A percentile compares a stretch with the other conserved stretches of the same genome.
These are phyloP conservation scores for Gossypioides kirkii DNA, from an alignment of 345 rosid genomes.

Conservation along the genomic window DNA sequence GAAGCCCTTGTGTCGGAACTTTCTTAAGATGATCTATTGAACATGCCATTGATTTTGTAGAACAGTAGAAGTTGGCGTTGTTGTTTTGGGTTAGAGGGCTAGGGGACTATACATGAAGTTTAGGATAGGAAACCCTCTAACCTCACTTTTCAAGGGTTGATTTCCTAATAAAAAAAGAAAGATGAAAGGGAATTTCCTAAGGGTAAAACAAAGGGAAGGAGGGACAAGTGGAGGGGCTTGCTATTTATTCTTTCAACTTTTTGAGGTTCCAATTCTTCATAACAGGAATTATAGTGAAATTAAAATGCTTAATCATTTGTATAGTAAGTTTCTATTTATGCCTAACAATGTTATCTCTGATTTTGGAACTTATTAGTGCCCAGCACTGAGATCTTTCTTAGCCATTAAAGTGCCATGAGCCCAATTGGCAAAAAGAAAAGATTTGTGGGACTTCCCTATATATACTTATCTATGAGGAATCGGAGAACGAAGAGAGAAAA, in stretches of 20 bases:
- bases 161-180: not conserved
- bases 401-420: not conserved
- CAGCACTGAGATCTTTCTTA: not conserved
- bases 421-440: not conserved
- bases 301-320: not conserved
- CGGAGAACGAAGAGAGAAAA: not conserved
- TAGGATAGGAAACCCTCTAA: not conserved
- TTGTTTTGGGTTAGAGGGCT: not conserved
- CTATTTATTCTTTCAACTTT: slow-evolving; percentile 10
- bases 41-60: slow-evolving; percentile 3
- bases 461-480: not conserved
- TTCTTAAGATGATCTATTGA: slow-evolving; percentile 3
- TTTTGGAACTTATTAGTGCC: not conserved
- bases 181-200: not conserved
- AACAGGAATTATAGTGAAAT: not conserved
- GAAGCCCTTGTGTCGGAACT: not conserved
- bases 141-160: not conserved
- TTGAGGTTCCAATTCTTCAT: not conserved
- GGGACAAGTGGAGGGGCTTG: not conserved
- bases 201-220: not conserved
- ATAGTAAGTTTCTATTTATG: not conserved
- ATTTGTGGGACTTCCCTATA: not conserved
- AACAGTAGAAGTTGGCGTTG: not conserved
- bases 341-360: not conserved
- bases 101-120: not conserved